Conservation (phyloP, 2,329 filamentous ascomycete species). For the Penicillium brasilianum region DNA sequence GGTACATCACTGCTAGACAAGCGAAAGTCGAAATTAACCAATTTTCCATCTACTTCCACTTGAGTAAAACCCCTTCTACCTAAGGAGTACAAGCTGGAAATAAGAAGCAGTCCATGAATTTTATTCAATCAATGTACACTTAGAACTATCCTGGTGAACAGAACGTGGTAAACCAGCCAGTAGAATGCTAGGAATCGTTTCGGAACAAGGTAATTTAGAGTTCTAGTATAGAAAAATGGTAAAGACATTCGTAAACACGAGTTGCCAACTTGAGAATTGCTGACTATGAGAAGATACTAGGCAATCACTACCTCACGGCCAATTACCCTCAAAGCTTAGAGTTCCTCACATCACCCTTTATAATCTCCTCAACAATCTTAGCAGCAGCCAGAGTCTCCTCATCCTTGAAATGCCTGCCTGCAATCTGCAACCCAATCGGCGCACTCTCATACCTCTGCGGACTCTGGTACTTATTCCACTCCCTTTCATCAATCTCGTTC, state of each 20-base stretch:
- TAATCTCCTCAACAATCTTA: slow-evolving; percentile 31
- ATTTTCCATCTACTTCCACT: neutral
- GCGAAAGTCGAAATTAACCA: neutral
- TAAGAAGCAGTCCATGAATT: neutral
- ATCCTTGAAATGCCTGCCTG: slow-evolving; percentile 58
- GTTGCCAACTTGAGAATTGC: neutral
- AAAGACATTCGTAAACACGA: neutral
- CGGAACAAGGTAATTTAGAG: neutral
- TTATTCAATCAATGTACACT: neutral
- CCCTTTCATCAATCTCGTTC: slow-evolving; percentile 35
- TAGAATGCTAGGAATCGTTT: neutral
- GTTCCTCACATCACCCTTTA: slow-evolving; percentile 11
- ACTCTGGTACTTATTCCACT: slow-evolving; percentile 40
- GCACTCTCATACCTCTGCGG: slow-evolving; percentile 45
- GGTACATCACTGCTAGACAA: neutral
- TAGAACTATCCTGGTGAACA: neutral
- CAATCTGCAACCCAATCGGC: slow-evolving; percentile 59
- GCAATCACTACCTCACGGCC: neutral
- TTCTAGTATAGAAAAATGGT: neutral
- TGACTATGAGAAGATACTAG: neutral
- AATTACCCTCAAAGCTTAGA: slow-evolving; percentile 10
- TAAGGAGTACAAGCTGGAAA: neutral
- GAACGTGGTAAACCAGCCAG: neutral
- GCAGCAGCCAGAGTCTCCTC: slow-evolving; percentile 53
- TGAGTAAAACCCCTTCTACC: neutral